These are phyloP conservation scores for Trifolium dubium DNA, from an alignment of 306 rosid species.

Conservation along the genomic window DNA sequence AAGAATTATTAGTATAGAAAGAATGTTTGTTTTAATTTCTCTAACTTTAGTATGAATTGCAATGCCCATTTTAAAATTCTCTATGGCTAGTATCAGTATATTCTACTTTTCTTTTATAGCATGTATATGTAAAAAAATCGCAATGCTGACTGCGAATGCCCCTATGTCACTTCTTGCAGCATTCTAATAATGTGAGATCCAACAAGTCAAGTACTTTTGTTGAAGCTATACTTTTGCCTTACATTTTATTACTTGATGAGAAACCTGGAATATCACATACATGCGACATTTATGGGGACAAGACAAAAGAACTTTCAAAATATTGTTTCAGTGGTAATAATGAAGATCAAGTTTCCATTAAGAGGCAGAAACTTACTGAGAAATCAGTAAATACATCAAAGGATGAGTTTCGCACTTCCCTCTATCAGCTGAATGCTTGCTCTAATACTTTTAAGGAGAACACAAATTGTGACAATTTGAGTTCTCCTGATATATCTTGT, in stretches of 20 bases:
- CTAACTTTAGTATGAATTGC: neutral
- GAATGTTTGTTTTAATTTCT: constrained; percentile 16
- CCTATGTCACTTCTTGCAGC: constrained; percentile 54
- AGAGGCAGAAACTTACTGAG: constrained; percentile 59
- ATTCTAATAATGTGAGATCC: constrained; percentile 49
- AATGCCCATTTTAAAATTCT: neutral
- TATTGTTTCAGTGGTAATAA: constrained; percentile 37
- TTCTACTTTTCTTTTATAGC: neutral
- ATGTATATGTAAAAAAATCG: constrained; percentile 8
- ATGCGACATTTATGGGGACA: constrained; percentile 47
- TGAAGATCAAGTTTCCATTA: constrained; percentile 47
- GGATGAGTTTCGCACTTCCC: constrained; percentile 45
- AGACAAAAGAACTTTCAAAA: constrained; percentile 46
- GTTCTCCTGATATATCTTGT: constrained; percentile 57
- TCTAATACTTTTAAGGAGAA: constrained; percentile 48
- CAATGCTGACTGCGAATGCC: constrained; percentile 32
- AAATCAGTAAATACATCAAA: constrained; percentile 44
- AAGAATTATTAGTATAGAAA: neutral
- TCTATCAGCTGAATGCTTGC: constrained; percentile 49
- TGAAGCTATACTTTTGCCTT: constrained; percentile 74
- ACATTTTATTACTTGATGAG: constrained; percentile 60
- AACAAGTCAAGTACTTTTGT: constrained; percentile 60
- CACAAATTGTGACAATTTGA: constrained; percentile 42
- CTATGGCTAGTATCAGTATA: neutral
- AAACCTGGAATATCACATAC: constrained; percentile 37